Conservation (phyloP, 2,329 filamentous ascomycete genomes). For the Drechmeria coniospora region DNA sequence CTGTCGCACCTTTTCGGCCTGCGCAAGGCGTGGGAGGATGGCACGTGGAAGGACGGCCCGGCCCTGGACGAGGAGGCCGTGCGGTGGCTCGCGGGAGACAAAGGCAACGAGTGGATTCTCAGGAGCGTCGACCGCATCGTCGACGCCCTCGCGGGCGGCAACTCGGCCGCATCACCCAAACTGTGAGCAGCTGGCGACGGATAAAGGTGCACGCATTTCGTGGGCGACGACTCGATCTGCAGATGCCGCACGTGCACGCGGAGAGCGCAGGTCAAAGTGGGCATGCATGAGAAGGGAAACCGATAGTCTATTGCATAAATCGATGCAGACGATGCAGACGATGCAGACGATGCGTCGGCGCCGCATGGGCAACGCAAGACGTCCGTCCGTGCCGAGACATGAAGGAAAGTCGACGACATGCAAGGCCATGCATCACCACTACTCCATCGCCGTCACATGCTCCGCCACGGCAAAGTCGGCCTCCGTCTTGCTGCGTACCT, state of each 20-base stretch:
- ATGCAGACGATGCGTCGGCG: too few species aligned
- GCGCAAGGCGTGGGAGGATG: conserved; percentile 60
- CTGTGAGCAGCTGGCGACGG: conserved; percentile 3
- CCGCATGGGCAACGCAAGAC: too few species aligned
- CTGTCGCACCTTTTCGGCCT: conserved; percentile 68
- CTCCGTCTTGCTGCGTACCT: conserved; percentile 54
- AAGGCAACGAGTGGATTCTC: conserved; percentile 32
- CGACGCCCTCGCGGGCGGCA: conserved; percentile 27
- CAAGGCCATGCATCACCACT: conserved; percentile 1
- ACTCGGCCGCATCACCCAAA: conserved; percentile 15
- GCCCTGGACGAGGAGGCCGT: conserved; percentile 18
- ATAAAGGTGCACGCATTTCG: background rate
- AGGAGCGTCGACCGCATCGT: conserved; percentile 27
- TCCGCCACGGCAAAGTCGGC: conserved; percentile 50
- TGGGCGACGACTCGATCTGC: too few species aligned
- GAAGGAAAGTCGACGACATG: background rate
- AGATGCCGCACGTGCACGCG: too few species aligned
- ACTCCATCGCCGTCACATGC: conserved; percentile 33
- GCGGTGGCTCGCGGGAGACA: conserved; percentile 27
- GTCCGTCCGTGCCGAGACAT: background rate
- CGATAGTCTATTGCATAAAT: too few species aligned
- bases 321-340: too few species aligned
- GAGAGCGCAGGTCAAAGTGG: too few species aligned
- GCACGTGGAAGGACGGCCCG: conserved; percentile 27
- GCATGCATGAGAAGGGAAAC: too few species aligned